Conservation (phyloP, 345 rosid genomes). For the Eucalyptus fibrosa region DNA sequence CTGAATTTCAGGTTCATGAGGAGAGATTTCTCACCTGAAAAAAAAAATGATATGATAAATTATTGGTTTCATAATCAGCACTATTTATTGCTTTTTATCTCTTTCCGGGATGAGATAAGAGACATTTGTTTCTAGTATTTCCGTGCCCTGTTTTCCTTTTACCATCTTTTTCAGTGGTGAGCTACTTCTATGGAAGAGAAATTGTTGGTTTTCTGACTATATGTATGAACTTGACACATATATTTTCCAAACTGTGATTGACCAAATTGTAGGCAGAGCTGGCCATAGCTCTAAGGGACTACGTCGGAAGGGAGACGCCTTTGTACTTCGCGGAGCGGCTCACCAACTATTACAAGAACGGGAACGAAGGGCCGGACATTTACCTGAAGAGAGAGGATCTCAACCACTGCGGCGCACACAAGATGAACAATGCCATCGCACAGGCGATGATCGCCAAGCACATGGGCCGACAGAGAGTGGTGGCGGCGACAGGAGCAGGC, state of each 20-base stretch:
- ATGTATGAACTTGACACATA: background rate
- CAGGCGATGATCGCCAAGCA: conserved; percentile 85
- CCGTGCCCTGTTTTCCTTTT: background rate
- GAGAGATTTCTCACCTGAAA: background rate
- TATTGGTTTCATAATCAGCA: no score
- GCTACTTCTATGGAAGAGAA: background rate
- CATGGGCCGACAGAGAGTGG: conserved; percentile 39
- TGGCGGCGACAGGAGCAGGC: conserved; percentile 82
- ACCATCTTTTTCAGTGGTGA: background rate
- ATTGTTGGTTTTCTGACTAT: background rate
- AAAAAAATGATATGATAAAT: background rate
- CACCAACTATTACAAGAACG: conserved; percentile 48
- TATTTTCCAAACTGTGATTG: background rate
- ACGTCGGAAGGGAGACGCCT: conserved; percentile 78
- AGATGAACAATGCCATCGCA: conserved; percentile 76
- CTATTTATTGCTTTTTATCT: background rate
- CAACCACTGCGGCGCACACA: conserved; percentile 68
- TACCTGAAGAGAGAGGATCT: conserved; percentile 86
- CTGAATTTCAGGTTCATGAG: conserved; percentile 49
- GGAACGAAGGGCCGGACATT: conserved; percentile 53
- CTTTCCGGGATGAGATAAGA: background rate
- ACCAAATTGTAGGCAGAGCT: conserved; percentile 40
- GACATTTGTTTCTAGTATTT: background rate
- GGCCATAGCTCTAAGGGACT: conserved; percentile 42
- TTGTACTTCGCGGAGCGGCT: conserved; percentile 58